Evolutionary conservation across 495 filamentous ascomycete species (phyloP), one percentile per base, ranked within the genome.

Genomic region (Daldinia caldariorum): DNA sequence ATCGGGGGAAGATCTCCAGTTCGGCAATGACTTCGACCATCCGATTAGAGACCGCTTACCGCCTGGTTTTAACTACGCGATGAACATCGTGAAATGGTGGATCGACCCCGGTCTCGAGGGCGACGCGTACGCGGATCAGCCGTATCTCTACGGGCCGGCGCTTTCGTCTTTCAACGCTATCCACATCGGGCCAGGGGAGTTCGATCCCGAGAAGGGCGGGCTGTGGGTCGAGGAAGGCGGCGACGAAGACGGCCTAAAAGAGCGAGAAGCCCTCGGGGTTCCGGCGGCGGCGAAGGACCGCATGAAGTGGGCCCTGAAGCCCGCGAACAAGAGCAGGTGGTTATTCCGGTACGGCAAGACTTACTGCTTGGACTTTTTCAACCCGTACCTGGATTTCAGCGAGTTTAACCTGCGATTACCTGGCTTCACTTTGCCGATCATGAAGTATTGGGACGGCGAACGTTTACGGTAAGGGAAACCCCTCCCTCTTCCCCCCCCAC

Each of bases 11-110:
- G 90, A 93, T 59, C 85, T 97, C 1, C 84, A 97, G 37, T 97
- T 94, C 63, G 94, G 94, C 16, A 97, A 97, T 77, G 91, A 97
- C 79, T 97, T 97, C 66, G 92, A 95, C 70, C 86, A 89, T 29
- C 92, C 94, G 0, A 92, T 99, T 63, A 87, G 92, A 41, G 89
- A 95, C 70, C 84, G 89, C n/a, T 82, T 99, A 0, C 95, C 95
- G 0, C 91, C 90, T 0, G 94, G 93, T 5, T 97, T 97, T 76
- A 85, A 84, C 55, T 87, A 90, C 0, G 92, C 92, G 0, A 88
- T 97, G 78, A 89, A 87, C 32, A 87, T 97, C 6, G 92, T 94
- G 14, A 92, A 91, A 76, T 94, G 92, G 89, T 86, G 86, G 68
- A 86, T 97, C 50, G 95, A 99, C 74, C 94, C 94, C 0, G 90